Evolutionary conservation across 2,329 filamentous ascomycete species (phyloP).

Genomic region (Lecanosticta acicola): DNA sequence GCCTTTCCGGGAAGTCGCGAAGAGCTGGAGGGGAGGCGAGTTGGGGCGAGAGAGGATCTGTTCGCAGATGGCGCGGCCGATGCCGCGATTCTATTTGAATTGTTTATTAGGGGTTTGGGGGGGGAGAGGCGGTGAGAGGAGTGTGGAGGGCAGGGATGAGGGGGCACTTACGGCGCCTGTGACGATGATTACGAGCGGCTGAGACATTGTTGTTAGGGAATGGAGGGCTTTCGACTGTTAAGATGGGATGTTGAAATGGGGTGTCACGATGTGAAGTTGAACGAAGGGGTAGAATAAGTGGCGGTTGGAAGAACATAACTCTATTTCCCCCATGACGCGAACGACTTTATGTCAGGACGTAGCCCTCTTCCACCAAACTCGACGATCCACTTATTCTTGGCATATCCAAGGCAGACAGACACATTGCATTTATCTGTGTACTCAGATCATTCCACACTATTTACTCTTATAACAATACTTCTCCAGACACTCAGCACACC

Average conservation of each 20-base stretch:
- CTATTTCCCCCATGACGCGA: neutral
- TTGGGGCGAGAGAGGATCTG: constrained; percentile 24
- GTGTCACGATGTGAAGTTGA: neutral
- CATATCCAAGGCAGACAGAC: no score
- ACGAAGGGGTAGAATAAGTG: neutral
- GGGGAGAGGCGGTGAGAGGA: neutral
- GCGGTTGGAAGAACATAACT: neutral
- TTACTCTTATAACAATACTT: constrained; percentile 40
- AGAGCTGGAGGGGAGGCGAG: constrained; percentile 24
- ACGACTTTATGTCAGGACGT: no score
- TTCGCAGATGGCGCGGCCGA: constrained; percentile 33
- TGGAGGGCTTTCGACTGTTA: no score
- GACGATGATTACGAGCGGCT: constrained; percentile 29
- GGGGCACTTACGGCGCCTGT: constrained; percentile 29
- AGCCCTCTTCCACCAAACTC: no score
- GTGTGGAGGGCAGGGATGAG: neutral
- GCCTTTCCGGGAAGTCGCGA: constrained; percentile 32
- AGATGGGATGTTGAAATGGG: neutral
- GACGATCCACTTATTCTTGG: no score
- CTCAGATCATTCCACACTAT: no score
- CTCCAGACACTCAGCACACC: constrained; percentile 38
- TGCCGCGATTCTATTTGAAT: constrained; percentile 33
- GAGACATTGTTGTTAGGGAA: constrained; percentile 19
- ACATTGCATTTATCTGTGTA: no score
- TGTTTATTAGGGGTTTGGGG: constrained; percentile 2